phyloP scores from a whole-genome alignment of 148 eudicot genomes.

The Beta vulgaris region DNA sequence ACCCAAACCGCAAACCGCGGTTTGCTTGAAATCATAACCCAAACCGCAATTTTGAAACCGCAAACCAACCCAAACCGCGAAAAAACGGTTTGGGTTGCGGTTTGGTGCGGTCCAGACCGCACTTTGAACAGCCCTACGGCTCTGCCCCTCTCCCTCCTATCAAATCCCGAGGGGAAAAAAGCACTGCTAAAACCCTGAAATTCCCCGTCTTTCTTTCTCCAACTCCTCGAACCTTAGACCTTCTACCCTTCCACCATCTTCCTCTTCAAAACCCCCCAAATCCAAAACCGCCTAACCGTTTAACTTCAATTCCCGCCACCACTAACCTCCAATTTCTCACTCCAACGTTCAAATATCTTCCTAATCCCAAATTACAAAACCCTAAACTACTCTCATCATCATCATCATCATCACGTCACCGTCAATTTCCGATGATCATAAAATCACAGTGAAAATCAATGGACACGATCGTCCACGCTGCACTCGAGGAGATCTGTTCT shows the following conservation, averaged over 20 bases:
- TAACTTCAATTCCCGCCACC: slow-evolving; percentile 10
- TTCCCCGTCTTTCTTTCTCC: not conserved
- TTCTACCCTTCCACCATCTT: slow-evolving; percentile 7
- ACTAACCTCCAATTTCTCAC: not conserved
- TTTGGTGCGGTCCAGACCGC: no score
- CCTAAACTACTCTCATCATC: not conserved
- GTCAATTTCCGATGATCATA: slow-evolving; percentile 11
- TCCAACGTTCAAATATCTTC: not conserved
- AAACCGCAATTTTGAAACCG: no score
- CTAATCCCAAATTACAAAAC: not conserved
- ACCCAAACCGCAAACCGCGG: no score
- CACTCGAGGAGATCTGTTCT: slow-evolving; percentile 67
- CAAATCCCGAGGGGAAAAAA: no score
- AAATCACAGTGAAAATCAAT: slow-evolving; percentile 25
- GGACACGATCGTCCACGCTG: slow-evolving; percentile 63
- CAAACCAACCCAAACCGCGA: no score
- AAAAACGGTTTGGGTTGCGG: no score
- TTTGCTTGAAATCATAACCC: no score
- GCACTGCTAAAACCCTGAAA: not conserved
- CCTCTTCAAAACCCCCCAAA: no score
- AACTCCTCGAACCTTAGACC: slow-evolving; percentile 17
- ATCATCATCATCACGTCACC: not conserved
- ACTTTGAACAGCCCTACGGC: no score
- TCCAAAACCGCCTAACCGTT: not conserved
- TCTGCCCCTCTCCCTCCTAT: not conserved